Evolutionary conservation across 73 alveolate genomes (phyloP).

Genomic region (Paramecium biaurelia): DNA sequence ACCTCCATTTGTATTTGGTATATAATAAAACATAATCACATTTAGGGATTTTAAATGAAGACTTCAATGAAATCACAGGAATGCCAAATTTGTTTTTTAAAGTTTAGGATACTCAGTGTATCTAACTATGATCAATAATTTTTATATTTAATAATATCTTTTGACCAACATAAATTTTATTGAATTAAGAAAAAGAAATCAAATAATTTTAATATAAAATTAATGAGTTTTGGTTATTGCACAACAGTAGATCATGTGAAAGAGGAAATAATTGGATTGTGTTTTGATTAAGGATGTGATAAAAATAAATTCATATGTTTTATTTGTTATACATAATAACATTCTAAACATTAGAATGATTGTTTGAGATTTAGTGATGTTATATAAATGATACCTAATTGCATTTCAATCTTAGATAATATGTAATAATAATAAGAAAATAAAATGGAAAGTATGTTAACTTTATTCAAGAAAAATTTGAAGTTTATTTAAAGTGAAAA

Average conservation of each 20-base stretch:
- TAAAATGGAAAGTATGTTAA: not conserved
- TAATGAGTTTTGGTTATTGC: no score
- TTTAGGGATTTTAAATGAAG: not conserved
- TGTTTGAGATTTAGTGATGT: not conserved
- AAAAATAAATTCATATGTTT: not conserved
- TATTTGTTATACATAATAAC: not conserved
- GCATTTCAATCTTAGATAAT: not conserved
- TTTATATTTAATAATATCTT: not conserved
- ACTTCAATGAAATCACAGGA: not conserved
- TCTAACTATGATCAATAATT: not conserved
- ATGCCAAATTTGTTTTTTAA: not conserved
- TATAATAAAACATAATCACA: not conserved
- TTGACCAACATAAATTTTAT: not conserved
- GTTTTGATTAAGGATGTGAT: not conserved
- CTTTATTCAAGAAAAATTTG: not conserved
- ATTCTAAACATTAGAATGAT: not conserved
- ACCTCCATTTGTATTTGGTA: constrained; percentile 37
- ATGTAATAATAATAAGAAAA: not conserved
- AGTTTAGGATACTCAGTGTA: not conserved
- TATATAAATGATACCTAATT: not conserved
- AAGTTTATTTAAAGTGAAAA: not conserved
- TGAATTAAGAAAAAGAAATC: no score
- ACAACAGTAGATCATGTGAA: not conserved
- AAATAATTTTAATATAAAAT: not conserved
- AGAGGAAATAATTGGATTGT: not conserved